phyloP scores from a whole-genome alignment of 2,329 filamentous ascomycete species.

The Aureobasidium sp. region DNA sequence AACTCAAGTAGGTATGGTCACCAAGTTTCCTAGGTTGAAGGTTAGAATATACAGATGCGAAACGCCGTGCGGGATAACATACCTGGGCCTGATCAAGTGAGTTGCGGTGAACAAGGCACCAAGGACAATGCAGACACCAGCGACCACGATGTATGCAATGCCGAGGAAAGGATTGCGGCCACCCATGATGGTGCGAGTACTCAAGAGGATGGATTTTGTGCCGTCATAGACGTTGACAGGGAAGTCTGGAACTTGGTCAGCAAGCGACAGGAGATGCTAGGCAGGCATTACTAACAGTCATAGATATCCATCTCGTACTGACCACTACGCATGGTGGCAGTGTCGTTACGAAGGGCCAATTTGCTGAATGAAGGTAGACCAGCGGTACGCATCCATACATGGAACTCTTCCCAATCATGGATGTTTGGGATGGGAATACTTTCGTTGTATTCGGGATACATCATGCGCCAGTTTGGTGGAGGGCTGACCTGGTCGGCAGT shows the following conservation, averaged over 20 bases:
- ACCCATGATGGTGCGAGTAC: slow-evolving; percentile 85
- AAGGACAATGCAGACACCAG: slow-evolving; percentile 83
- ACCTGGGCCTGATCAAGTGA: slow-evolving; percentile 86
- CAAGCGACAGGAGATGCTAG: neutral
- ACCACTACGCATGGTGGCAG: slow-evolving; percentile 57
- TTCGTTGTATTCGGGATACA: slow-evolving; percentile 66
- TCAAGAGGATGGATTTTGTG: slow-evolving; percentile 83
- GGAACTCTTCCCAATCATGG: slow-evolving; percentile 72
- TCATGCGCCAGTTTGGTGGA: slow-evolving; percentile 75
- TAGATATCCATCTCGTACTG: slow-evolving; percentile 70
- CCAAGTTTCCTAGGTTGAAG: slow-evolving; percentile 69
- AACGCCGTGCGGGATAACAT: slow-evolving; percentile 28
- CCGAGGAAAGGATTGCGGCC: slow-evolving; percentile 93
- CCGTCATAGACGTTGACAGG: slow-evolving; percentile 70
- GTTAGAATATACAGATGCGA: neutral
- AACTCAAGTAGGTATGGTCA: slow-evolving; percentile 94
- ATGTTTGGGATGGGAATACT: slow-evolving; percentile 62
- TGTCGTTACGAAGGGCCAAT: slow-evolving; percentile 76
- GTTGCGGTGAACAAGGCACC: slow-evolving; percentile 83
- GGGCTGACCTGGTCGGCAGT: slow-evolving; percentile 60
- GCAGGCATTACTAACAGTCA: slow-evolving; percentile 56
- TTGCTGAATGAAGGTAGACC: slow-evolving; percentile 94
- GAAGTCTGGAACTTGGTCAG: slow-evolving; percentile 55
- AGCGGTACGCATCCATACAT: slow-evolving; percentile 98
- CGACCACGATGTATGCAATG: slow-evolving; percentile 91